Evolutionary conservation across 139 green algal species (phyloP).

Genomic region (Pleodorina starrii): DNA sequence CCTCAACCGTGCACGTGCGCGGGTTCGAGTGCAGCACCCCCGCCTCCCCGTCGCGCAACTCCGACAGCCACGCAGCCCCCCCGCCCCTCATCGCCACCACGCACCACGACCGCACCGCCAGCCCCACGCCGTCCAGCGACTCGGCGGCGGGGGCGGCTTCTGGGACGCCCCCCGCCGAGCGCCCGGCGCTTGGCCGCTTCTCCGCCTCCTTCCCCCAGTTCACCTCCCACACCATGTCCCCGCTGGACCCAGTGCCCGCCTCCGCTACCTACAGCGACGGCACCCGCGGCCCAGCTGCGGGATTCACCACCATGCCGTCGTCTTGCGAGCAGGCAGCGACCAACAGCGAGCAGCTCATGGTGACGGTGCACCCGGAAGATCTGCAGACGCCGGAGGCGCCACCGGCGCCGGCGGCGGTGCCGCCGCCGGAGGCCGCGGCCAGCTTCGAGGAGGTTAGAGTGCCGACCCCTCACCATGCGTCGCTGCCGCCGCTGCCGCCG

Average conservation of each 20-base stretch:
- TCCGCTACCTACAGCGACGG: neutral
- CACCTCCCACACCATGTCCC: neutral
- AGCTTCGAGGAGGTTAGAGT: too few species aligned
- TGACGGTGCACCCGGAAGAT: neutral
- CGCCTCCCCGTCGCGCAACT: neutral
- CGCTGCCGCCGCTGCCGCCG: neutral
- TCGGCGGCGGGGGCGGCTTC: neutral
- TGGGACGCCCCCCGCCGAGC: neutral
- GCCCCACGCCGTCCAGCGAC: neutral
- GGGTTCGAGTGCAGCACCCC: neutral
- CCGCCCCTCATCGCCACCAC: neutral
- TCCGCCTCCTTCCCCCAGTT: slow-evolving; percentile 38
- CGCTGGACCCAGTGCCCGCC: neutral
- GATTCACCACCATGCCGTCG: neutral
- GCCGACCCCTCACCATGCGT: too few species aligned
- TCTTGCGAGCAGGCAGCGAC: neutral
- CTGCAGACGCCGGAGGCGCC: neutral
- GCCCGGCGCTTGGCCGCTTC: slow-evolving; percentile 19
- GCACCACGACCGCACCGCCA: neutral
- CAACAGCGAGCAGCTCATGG: neutral
- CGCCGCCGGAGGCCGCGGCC: too few species aligned
- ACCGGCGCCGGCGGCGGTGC: neutral
- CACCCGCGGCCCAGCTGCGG: neutral
- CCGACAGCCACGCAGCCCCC: neutral
- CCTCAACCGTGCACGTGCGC: neutral